Evolutionary conservation across 805 yeast species (phyloP), one percentile per base, ranked within the genome.

Genomic region (Starmerella riodocensis): DNA sequence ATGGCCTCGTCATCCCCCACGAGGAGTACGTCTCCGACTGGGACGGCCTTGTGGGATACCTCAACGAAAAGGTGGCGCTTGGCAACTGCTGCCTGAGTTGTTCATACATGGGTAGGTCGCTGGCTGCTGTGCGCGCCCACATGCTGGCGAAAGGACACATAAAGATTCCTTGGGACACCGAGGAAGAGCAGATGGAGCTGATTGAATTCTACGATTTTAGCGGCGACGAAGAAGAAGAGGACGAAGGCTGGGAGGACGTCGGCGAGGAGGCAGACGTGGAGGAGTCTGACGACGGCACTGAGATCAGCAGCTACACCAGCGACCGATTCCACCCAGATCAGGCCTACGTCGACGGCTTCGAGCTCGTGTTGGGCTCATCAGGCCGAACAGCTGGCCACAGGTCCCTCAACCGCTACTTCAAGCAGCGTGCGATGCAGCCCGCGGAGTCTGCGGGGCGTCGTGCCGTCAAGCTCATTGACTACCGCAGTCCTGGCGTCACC

Each of bases 1-100:
- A 81, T 58, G 97, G 97, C 1, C 66, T 91, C 31, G 91, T 78
- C 46, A 69, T 91, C 6, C 98, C 98, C 1, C 96, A 91, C 57
- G 64, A 67, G 45, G 67, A 72, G 13, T 85, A 73, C 52, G 65
- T 91, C 34, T 63, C 60, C 0, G 83, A 86, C 56, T 62, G 72
- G 35, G 67, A 64, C 29, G 97, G 96, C 0, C 65, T 91, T 29
- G 58, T 91, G n/a, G 57, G 62, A 2, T 82, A 81, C 53, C 60
- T 91, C 43, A 82, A 80, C 31, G 91, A 84, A 48, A 77, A 79
- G 51, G 73, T 88, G 39, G 80, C 86, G 8, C 67, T 76, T 32
- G 95, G 95, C 29, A 77, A 82, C 49, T 71, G 78, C 48, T 91
- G 98, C 57, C 60, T 88, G 34, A 71, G 74, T 39, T 91, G 99